Conservation (phyloP, 225 moss, liverwort and hornwort species). For the Pleurozium schreberi region DNA sequence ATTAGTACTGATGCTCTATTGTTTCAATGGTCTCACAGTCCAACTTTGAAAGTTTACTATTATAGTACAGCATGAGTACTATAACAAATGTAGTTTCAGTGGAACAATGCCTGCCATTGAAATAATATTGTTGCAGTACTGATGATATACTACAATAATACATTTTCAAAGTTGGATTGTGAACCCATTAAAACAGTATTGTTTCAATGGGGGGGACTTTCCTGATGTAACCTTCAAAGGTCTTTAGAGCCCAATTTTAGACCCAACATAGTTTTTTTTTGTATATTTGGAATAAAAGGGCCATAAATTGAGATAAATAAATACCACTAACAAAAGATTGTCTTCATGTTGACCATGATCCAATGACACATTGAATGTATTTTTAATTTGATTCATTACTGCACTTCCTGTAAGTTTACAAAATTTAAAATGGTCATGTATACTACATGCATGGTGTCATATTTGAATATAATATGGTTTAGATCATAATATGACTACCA, state of each 20-base stretch:
- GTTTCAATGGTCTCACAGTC: too few relatives aligned
- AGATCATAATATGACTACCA: not conserved
- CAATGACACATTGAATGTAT: too few relatives aligned
- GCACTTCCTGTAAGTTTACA: rapidly evolving
- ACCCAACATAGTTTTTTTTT: not conserved
- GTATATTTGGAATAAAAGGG: not conserved
- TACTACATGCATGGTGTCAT: not conserved
- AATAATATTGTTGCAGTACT: too few relatives aligned
- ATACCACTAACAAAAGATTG: not conserved
- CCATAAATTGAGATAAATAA: not conserved
- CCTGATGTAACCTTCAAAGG: not conserved
- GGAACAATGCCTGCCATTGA: too few relatives aligned
- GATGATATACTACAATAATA: too few relatives aligned
- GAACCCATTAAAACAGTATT: too few relatives aligned
- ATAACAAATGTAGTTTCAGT: too few relatives aligned
- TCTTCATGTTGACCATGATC: not conserved
- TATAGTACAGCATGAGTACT: too few relatives aligned
- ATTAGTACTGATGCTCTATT: too few relatives aligned
- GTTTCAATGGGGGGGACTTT: too few relatives aligned
- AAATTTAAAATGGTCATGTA: not conserved
- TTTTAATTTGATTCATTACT: not conserved
- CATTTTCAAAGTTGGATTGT: too few relatives aligned
- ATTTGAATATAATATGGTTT: not conserved
- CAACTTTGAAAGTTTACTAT: too few relatives aligned
- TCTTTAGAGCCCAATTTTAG: not conserved